These are phyloP conservation scores for Dalbergia oliveri DNA, from an alignment of 306 rosid species.

Conservation along the genomic window DNA sequence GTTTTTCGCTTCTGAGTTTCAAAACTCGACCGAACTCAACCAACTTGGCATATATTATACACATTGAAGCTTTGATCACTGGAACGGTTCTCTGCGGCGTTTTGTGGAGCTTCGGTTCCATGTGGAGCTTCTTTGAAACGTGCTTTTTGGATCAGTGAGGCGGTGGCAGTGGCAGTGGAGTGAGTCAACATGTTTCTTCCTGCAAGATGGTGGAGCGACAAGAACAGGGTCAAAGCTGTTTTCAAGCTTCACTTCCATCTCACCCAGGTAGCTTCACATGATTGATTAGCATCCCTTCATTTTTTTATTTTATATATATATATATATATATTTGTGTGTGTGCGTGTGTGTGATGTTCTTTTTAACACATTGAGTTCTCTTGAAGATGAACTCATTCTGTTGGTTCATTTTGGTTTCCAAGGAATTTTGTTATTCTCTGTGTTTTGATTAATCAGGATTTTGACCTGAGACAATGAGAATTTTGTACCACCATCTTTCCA, in stretches of 20 bases:
- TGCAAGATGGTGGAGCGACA: constrained; percentile 90
- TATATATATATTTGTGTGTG: background rate
- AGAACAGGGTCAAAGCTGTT: constrained; percentile 75
- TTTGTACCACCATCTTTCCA: background rate
- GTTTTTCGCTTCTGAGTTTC: background rate
- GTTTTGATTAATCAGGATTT: constrained; percentile 6
- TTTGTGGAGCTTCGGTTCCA: constrained; percentile 35
- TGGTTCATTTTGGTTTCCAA: constrained; percentile 46
- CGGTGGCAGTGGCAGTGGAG: constrained; percentile 33
- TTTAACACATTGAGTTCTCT: constrained; percentile 37
- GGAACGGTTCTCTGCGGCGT: constrained; percentile 28
- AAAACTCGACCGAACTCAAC: background rate
- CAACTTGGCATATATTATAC: too few species aligned
- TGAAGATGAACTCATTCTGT: constrained; percentile 12
- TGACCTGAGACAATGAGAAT: background rate
- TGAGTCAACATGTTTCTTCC: constrained; percentile 76
- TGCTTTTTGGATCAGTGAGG: constrained; percentile 29
- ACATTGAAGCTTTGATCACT: constrained; percentile 46
- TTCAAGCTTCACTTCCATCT: constrained; percentile 84
- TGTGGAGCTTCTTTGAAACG: constrained; percentile 44
- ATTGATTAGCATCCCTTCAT: background rate
- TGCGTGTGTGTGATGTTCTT: constrained; percentile 2
- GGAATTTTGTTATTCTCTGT: constrained; percentile 23
- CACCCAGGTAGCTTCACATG: constrained; percentile 66
- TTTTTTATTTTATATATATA: background rate